Base-by-base conservation (phyloP, 1,284 basidiomycete species). In the Vanrija humicola region DNA sequence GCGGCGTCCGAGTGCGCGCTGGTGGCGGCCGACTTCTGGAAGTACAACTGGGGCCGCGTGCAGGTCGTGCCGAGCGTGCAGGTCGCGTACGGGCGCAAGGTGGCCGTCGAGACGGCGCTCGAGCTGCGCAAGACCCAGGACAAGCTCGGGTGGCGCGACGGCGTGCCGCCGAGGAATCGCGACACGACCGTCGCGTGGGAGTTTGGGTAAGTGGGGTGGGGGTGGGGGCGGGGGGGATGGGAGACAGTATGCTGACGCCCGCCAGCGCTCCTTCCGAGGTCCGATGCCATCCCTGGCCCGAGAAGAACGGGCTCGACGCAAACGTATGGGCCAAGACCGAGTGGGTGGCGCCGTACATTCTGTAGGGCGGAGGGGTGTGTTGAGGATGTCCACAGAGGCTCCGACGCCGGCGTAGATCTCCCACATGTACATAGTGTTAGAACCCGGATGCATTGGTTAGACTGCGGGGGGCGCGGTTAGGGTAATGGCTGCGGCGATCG, bases 211-310 rank as follows among this genome's bases (percentile, higher is more conserved):
- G 68, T 68, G 14, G 28, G 8, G 8, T 8, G n/a, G n/a, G n/a
- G n/a, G n/a, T n/a, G n/a, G n/a, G n/a, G n/a, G n/a, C n/a, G n/a
- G n/a, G n/a, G n/a, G n/a, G n/a, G n/a, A n/a, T n/a, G n/a, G n/a
- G 46, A 14, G 34, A 14, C 7, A 34, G 21, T 23, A 23, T 23
- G 21, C 50, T 65, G 42, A 60, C 54, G 7, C 28, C 6, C 6
- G 28, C 8, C 58, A 77, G 73, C 25, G 74, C 77, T 0, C 76
- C 77, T 0, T 43, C 54, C 6, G 68, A 67, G 52, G 67, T 78
- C 9, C 58, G 75, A 16, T 78, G 77, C 57, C 70, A 77, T 58
- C 68, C 76, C 8, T 78, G 77, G 77, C 77, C 77, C 1, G 75
- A 78, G 43, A 57, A 49, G n/a, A 64, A 69, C 43, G 76, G 76